A percentile compares a stretch with the other conserved stretches of the same genome.
These are phyloP conservation scores for Panaeolus cyanescens DNA, from an alignment of 768 basidiomycete genomes.

Conservation along the genomic window DNA sequence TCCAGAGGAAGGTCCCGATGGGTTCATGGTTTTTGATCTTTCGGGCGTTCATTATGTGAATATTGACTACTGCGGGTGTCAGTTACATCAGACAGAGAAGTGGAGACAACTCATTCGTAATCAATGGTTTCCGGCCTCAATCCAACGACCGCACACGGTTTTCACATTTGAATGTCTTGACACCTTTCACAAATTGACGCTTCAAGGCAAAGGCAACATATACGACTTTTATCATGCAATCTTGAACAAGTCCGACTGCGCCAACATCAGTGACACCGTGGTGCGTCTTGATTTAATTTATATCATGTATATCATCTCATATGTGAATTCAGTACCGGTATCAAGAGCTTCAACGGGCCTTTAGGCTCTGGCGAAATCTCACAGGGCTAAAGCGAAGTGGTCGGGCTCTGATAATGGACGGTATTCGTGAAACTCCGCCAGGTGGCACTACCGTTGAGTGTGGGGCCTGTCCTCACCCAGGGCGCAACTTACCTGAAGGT, in stretches of 20 bases:
- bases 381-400: conserved; percentile 15
- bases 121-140: conserved; percentile 13
- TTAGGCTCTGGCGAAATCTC: conserved; percentile 13
- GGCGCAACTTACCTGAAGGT: conserved; percentile 11
- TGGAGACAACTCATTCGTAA: conserved; percentile 14
- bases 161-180: conserved; percentile 8
- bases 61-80: conserved; percentile 15
- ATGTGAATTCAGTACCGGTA: conserved; percentile 15
- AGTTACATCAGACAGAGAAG: background rate
- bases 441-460: conserved; percentile 14
- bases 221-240: conserved; percentile 10
- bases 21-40: conserved; percentile 14
- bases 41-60: conserved; percentile 10
- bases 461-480: conserved; percentile 17
- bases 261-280: background rate
- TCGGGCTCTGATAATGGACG: conserved; percentile 7
- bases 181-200: conserved; percentile 6
- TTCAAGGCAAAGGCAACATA: no score
- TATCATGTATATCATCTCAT: no score
- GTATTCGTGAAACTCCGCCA: background rate
- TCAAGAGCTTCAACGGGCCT: conserved; percentile 9
- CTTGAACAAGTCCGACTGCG: conserved; percentile 4
- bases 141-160: conserved; percentile 2
- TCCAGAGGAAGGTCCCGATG: conserved; percentile 2
- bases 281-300: no score